Percentiles rank a stretch among this genome's conserved stretches.
phyloP scores from a whole-genome alignment of 306 rosid species.

The Carpinus fangiana region DNA sequence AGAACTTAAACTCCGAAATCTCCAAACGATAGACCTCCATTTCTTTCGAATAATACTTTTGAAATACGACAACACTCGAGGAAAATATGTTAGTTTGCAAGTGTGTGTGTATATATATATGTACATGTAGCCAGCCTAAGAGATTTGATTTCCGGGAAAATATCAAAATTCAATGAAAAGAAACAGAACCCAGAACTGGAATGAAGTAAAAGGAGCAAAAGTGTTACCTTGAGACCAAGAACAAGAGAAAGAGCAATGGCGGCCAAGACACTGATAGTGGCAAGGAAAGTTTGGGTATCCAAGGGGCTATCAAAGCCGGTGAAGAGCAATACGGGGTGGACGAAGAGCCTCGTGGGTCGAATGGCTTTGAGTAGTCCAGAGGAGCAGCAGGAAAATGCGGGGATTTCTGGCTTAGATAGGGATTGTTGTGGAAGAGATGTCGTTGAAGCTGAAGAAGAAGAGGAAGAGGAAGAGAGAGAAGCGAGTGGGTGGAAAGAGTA shows the following conservation, averaged over 20 bases:
- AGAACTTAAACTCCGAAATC: slow-evolving; percentile 3
- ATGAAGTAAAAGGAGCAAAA: neutral
- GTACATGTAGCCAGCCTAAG: neutral
- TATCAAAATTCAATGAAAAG: neutral
- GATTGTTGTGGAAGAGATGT: slow-evolving; percentile 44
- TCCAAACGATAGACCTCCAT: neutral
- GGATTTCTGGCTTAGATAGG: slow-evolving; percentile 34
- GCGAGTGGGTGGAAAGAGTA: slow-evolving; percentile 50
- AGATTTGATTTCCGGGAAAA: neutral
- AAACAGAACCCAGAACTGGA: slow-evolving; percentile 15
- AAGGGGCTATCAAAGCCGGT: slow-evolving; percentile 45
- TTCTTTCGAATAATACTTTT: neutral
- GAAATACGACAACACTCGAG: neutral
- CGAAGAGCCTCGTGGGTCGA: slow-evolving; percentile 40
- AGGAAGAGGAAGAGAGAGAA: slow-evolving; percentile 32
- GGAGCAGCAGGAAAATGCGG: slow-evolving; percentile 26
- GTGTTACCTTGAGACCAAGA: slow-evolving; percentile 80
- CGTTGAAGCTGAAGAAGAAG: slow-evolving; percentile 29
- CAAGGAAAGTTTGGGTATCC: slow-evolving; percentile 84
- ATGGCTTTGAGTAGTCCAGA: slow-evolving; percentile 40
- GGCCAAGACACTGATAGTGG: slow-evolving; percentile 71
- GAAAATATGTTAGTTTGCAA: neutral
- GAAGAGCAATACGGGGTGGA: slow-evolving; percentile 61
- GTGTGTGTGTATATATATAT: neutral
- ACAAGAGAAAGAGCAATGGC: slow-evolving; percentile 90